A percentile compares a stretch with the other conserved stretches of the same genome.
phyloP scores from a whole-genome alignment of 768 basidiomycete species.

The Gymnopilus junonius region DNA sequence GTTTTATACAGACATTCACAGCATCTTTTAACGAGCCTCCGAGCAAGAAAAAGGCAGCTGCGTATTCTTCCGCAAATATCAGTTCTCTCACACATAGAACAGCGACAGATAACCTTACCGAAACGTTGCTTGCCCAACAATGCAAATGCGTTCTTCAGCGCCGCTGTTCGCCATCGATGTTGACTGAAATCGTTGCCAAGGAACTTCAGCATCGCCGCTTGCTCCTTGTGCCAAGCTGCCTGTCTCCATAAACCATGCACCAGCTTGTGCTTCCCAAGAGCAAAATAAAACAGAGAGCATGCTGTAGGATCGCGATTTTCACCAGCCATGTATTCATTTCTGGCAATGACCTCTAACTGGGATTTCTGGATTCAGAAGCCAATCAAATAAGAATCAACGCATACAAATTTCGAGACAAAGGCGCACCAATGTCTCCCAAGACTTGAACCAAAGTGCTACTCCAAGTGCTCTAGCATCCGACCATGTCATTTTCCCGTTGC shows the following conservation, averaged over 20 bases:
- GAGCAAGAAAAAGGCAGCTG: slow-evolving; percentile 97
- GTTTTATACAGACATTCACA: slow-evolving; percentile 85
- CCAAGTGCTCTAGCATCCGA: slow-evolving; percentile 86
- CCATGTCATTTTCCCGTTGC: slow-evolving; percentile 89
- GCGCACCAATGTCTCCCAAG: slow-evolving; percentile 77
- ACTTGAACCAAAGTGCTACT: slow-evolving; percentile 86
- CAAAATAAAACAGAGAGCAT: slow-evolving; percentile 94
- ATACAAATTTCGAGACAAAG: not conserved
- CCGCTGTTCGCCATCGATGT: slow-evolving; percentile 88
- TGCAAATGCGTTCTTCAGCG: slow-evolving; percentile 95
- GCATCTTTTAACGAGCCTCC: slow-evolving; percentile 90
- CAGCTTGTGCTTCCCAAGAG: slow-evolving; percentile 88
- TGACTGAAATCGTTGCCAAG: slow-evolving; percentile 87
- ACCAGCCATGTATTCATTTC: slow-evolving; percentile 90
- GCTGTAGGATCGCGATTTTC: slow-evolving; percentile 87
- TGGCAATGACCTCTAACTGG: slow-evolving; percentile 86
- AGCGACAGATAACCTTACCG: slow-evolving; percentile 55
- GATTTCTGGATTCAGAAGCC: slow-evolving; percentile 52
- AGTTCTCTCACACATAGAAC: not conserved
- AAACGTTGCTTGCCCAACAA: slow-evolving; percentile 90
- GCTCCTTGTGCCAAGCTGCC: slow-evolving; percentile 92
- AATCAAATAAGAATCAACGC: not conserved
- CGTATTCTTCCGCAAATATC: slow-evolving; percentile 69
- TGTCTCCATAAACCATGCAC: slow-evolving; percentile 97
- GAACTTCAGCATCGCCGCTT: slow-evolving; percentile 88